Conservation (phyloP, 179 eudicot genomes). For the Nepenthes alata region DNA sequence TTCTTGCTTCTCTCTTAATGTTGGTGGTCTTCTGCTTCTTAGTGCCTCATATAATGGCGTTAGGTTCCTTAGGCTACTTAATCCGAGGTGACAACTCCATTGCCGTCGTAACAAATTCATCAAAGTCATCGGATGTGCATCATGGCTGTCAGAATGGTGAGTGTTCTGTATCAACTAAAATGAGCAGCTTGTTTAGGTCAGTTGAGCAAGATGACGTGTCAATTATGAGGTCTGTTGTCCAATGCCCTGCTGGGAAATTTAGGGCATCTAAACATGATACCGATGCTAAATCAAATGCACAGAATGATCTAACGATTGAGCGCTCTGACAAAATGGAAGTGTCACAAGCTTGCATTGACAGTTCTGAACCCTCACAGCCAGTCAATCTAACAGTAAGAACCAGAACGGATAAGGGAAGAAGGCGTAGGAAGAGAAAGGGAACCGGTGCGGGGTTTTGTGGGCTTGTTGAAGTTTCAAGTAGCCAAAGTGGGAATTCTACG, state of each 20-base stretch:
- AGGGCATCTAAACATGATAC: conserved; percentile 11
- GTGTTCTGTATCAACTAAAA: conserved; percentile 10
- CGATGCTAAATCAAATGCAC: conserved; percentile 5
- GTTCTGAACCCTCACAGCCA: conserved; percentile 22
- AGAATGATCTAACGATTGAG: conserved; percentile 17
- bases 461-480: conserved; percentile 60
- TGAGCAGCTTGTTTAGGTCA: conserved; percentile 17
- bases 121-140: conserved; percentile 18
- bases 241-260: conserved; percentile 11
- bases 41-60: conserved; percentile 19
- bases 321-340: background rate
- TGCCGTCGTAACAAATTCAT: conserved; percentile 15
- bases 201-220: conserved; percentile 16
- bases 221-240: conserved; percentile 4
- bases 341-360: conserved; percentile 8
- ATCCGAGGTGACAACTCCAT: conserved; percentile 21
- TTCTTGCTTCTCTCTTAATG: conserved; percentile 21
- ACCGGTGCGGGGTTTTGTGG: conserved; percentile 30
- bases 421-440: conserved; percentile 50
- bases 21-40: conserved; percentile 22
- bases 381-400: conserved; percentile 42
- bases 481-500: conserved; percentile 89
- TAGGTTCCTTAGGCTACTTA: conserved; percentile 19
- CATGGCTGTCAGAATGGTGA: conserved; percentile 9
- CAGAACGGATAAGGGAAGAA: conserved; percentile 51